Percentiles rank a stretch among this genome's conserved stretches.
phyloP scores from a whole-genome alignment of 805 yeast genomes.

The Starmerella tilneyi region DNA sequence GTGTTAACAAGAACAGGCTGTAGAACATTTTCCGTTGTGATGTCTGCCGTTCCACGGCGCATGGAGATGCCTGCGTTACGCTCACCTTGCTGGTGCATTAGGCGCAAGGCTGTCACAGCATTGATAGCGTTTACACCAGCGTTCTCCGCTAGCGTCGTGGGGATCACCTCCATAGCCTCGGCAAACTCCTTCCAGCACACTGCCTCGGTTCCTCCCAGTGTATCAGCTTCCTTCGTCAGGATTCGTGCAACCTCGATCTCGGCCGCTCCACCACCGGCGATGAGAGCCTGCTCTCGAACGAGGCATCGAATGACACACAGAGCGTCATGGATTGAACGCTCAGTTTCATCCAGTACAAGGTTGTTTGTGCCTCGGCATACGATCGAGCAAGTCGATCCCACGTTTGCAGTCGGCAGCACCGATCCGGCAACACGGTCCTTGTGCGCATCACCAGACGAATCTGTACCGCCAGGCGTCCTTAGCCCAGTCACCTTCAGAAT shows the following conservation, averaged over 20 bases:
- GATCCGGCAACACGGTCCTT: constrained; percentile 32
- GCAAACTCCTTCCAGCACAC: constrained; percentile 89
- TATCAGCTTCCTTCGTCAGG: constrained; percentile 53
- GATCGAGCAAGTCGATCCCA: constrained; percentile 41
- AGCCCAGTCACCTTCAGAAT: constrained; percentile 75
- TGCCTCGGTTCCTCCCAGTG: constrained; percentile 75
- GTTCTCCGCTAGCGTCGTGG: constrained; percentile 88
- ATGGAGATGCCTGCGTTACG: constrained; percentile 91
- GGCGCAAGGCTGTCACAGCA: constrained; percentile 84
- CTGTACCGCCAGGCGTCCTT: constrained; percentile 35
- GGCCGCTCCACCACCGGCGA: constrained; percentile 99
- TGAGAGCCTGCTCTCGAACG: constrained; percentile 76
- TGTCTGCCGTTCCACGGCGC: constrained; percentile 86
- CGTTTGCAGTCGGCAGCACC: constrained; percentile 33
- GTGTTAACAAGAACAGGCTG: constrained; percentile 94
- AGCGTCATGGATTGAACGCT: constrained; percentile 94
- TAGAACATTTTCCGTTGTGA: constrained; percentile 84
- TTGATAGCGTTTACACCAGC: constrained; percentile 88
- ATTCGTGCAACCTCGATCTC: constrained; percentile 80
- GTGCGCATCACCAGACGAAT: constrained; percentile 21
- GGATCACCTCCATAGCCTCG: constrained; percentile 81
- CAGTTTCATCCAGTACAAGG: constrained; percentile 87
- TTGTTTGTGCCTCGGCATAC: constrained; percentile 91
- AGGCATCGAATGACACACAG: constrained; percentile 84
- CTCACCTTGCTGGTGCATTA: constrained; percentile 84